A percentile compares a stretch with the other conserved stretches of the same genome.
Conservation (phyloP, 345 rosid genomes). For the Bruguiera parviflora region DNA sequence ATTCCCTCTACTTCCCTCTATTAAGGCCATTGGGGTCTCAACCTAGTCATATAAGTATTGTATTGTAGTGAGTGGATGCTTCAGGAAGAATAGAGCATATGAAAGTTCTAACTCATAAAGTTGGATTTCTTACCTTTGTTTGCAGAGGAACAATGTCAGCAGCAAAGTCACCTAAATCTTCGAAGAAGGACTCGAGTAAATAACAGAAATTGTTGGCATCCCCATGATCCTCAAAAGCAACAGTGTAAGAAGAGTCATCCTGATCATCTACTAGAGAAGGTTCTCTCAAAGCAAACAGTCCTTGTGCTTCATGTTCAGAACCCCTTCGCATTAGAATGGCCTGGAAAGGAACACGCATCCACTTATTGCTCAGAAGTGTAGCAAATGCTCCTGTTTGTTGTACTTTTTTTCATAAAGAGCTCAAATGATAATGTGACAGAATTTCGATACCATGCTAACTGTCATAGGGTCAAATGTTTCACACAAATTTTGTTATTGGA, state of each 20-base stretch:
- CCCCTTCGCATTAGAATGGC: conserved; percentile 63
- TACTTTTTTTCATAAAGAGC: too few relatives aligned
- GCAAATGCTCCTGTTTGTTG: too few relatives aligned
- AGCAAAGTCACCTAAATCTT: conserved; percentile 59
- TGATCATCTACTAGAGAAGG: conserved; percentile 29
- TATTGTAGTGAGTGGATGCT: too few relatives aligned
- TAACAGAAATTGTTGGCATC: conserved; percentile 82
- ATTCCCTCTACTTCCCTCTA: too few relatives aligned
- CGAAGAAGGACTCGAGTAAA: conserved; percentile 63
- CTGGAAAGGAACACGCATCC: conserved; percentile 32
- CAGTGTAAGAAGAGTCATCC: conserved; percentile 30
- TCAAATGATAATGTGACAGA: too few relatives aligned
- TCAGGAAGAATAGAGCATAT: too few relatives aligned
- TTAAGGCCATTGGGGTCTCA: too few relatives aligned
- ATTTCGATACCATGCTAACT: too few relatives aligned
- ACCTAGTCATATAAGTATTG: too few relatives aligned
- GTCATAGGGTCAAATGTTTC: too few relatives aligned
- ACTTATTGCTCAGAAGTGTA: not conserved
- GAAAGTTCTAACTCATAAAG: not conserved
- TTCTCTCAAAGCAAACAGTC: conserved; percentile 45
- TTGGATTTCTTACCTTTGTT: conserved; percentile 42
- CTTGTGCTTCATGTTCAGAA: conserved; percentile 43
- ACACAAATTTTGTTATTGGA: too few relatives aligned
- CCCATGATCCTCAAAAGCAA: conserved; percentile 69
- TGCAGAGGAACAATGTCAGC: conserved; percentile 60